Evolutionary conservation across 495 filamentous ascomycete genomes (phyloP), one percentile per base, ranked within the genome.

Genomic region (Articulospora tetracladia): DNA sequence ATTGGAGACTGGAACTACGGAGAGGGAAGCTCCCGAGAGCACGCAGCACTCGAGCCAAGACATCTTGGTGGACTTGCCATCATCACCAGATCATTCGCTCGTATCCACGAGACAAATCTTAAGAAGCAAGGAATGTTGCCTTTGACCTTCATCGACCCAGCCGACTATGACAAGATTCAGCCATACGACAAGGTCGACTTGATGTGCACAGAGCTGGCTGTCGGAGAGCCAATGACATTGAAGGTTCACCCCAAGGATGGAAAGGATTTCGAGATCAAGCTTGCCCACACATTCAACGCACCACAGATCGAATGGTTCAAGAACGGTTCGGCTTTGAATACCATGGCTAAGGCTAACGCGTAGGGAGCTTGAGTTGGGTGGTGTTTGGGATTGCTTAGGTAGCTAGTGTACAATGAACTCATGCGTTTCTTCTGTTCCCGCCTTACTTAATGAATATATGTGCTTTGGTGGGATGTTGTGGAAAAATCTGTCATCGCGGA

Each of bases 41-140:
- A 98, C 76, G 94, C 94, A 59, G 94, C 94, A 70, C 85, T 98
- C 41, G 95, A 98, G 82, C 94, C 94, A 71, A 88, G 94, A 70
- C 94, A 98, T 80, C 89, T 98, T 57, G 94, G 94, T 64, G 94
- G 92, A 74, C 84, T 97, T 65, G 94, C 95, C 68, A 95, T 98
- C 84, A 95, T 98, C 76, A 93, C 89, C 74, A 86, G 90, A 71
- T 89, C 84, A 68, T 98, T 98, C 74, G 94, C 94, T 70, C 95
- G 94, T 89, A 98, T 98, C 72, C 94, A 98, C 84, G 94, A 98
- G 82, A 98, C 94, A 80, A 98, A 98, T 84, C 78, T 98, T 80
- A 98, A 98, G 91, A 98, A 98, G 87, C 94, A 98, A 84, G 94
- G 94, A 79, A 94, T 98, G 92, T 90, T 98, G 78, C 94, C 94